These are phyloP conservation scores for Nannochloropsis oceanica DNA, from an alignment of 108 stramenopile genomes.

Conservation along the genomic window DNA sequence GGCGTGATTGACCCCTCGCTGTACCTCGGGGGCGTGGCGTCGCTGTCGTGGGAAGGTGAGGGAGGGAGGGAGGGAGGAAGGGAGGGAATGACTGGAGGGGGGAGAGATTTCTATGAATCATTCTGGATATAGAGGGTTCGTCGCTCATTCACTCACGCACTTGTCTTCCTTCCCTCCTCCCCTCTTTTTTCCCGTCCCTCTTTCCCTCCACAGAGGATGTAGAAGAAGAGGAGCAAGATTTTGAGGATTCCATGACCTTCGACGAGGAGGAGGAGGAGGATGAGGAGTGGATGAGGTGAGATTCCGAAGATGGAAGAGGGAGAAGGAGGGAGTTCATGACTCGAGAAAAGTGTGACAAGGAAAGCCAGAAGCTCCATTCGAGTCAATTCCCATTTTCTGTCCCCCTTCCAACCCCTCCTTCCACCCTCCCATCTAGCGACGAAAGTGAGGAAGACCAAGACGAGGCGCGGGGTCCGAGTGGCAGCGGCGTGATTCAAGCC, in stretches of 20 bases:
- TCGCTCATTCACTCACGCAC: neutral
- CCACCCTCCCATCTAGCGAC: neutral
- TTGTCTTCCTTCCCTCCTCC: neutral
- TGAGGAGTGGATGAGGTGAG: neutral
- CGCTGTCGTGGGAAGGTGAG: neutral
- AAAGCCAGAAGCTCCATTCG: neutral
- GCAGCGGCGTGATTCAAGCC: neutral
- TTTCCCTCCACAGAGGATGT: neutral
- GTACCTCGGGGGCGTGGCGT: neutral
- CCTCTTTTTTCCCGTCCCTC: neutral
- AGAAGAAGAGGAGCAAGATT: neutral
- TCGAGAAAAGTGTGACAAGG: neutral
- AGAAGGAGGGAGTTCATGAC: too few species aligned
- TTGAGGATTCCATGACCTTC: neutral
- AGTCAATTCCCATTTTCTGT: neutral
- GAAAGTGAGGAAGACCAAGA: neutral
- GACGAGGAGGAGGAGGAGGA: neutral
- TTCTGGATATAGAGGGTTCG: too few species aligned
- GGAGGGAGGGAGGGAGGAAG: neutral
- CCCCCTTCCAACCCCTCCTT: neutral
- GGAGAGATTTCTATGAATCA: neutral
- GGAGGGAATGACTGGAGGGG: neutral
- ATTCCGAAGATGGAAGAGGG: too few species aligned
- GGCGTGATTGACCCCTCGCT: neutral
- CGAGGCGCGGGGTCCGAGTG: neutral